Base-by-base conservation (phyloP, 495 filamentous ascomycete species). In the Chaetomidium leptoderma region DNA sequence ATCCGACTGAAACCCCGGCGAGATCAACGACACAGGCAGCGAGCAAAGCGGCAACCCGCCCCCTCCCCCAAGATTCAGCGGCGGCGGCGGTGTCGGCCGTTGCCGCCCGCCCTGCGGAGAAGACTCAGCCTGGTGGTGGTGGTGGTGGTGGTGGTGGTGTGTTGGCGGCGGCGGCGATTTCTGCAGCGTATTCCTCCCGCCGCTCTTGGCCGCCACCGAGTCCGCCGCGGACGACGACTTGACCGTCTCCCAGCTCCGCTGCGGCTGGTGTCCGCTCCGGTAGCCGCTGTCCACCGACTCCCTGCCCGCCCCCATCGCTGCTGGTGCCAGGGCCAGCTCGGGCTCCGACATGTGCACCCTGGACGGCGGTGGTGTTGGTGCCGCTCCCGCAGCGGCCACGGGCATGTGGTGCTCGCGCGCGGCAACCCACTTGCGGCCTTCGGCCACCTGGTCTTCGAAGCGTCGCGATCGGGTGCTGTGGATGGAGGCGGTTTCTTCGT, bases 271-370 rank as follows among this genome's bases (percentile, higher is more conserved):
- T 2, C 59, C 59, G 51, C 63, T 65, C 19, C 27, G 55, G 23
- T 65, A 65, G 0, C 63, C 63, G 55, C 63, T 65, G 36, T 65
- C 63, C 26, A 52, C 40, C n/a, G 63, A 65, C 47, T 53, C 51
- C n/a, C 58, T 9, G 29, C 6, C 53, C 1, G 48, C 35, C 3
- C 14, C 33, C 11, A 5, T 4, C 17, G 47, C 17, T 11, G 47
- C 9, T 17, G 47, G 30, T 11, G 47, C 19, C 40, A n/a, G n/a
- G n/a, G n/a, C n/a, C n/a, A n/a, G n/a, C n/a, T n/a, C n/a, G n/a
- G 42, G 42, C 21, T 6, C 21, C 10, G 10, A 4, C 7, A 23
- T 24, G 19, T 23, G 2, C 8, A n/a, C n/a, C n/a, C n/a, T n/a
- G n/a, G n/a, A n/a, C n/a, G n/a, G n/a, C n/a, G n/a, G n/a, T n/a